These are phyloP conservation scores for Chaetothyriales sp. DNA, from an alignment of 2,329 filamentous ascomycete genomes.

Conservation along the genomic window DNA sequence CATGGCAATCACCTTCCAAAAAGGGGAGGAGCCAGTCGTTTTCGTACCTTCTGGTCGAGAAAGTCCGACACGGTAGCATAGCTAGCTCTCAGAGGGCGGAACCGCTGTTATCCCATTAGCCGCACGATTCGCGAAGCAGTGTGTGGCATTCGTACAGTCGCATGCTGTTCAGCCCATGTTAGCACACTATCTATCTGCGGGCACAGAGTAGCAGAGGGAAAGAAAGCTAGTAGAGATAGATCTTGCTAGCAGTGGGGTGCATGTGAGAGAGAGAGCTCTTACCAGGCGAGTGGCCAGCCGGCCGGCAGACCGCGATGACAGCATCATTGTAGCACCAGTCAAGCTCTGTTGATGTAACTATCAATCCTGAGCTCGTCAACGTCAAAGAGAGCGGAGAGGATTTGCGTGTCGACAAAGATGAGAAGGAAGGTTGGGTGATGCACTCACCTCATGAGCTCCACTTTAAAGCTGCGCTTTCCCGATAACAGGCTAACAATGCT, in stretches of 20 bases:
- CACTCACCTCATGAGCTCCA: not conserved
- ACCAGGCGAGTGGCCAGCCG: constrained; percentile 18
- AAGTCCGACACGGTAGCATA: constrained; percentile 45
- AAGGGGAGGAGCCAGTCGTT: constrained; percentile 4
- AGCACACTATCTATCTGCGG: constrained; percentile 1
- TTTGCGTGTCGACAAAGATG: not conserved
- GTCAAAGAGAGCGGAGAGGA: not conserved
- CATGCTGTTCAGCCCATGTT: constrained; percentile 4
- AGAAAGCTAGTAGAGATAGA: too few relatives aligned
- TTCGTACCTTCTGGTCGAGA: constrained; percentile 58
- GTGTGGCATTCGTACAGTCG: not conserved
- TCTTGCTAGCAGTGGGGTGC: too few relatives aligned
- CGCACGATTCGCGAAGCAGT: not conserved
- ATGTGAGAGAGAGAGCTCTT: constrained; percentile 3
- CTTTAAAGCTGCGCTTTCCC: not conserved
- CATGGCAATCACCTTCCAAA: not conserved
- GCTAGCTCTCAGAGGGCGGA: constrained; percentile 13
- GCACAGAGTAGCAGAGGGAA: not conserved
- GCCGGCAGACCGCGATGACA: constrained; percentile 28
- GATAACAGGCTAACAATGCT: not conserved
- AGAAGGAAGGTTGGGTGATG: not conserved
- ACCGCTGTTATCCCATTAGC: constrained; percentile 19
- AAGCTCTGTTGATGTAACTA: constrained; percentile 15
- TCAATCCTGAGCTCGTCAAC: not conserved
- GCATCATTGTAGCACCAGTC: constrained; percentile 30